phyloP scores from a whole-genome alignment of 164 flowering plant genomes.

The Aristolochia contorta region DNA sequence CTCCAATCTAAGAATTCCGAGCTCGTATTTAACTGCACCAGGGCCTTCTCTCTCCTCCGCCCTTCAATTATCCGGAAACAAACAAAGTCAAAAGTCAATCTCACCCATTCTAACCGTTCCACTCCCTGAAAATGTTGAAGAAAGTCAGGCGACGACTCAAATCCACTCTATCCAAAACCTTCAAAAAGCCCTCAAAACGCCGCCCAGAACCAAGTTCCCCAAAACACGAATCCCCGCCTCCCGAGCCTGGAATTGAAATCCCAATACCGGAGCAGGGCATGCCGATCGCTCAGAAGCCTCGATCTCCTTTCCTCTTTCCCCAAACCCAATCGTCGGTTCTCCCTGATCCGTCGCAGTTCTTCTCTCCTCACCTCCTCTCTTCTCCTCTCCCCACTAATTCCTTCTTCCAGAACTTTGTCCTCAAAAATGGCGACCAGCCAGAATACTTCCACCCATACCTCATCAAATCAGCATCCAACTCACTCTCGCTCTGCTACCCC shows the following conservation, averaged over 20 bases:
- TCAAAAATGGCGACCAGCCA: conserved; percentile 80
- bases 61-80: no score
- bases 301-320: conserved; percentile 49
- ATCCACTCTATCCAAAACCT: neutral
- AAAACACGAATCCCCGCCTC: conserved; percentile 11
- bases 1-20: no score
- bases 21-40: no score
- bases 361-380: conserved; percentile 62
- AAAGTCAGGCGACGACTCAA: neutral
- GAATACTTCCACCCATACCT: conserved; percentile 92
- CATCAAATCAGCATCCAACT: conserved; percentile 53
- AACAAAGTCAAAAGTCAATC: neutral
- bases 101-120: neutral
- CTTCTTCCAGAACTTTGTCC: conserved; percentile 84
- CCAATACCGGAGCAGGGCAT: neutral
- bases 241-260: no score
- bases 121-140: neutral
- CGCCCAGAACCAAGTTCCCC: conserved; percentile 1
- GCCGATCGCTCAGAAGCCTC: conserved; percentile 5
- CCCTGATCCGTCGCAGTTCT: conserved; percentile 77
- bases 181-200: conserved; percentile 2
- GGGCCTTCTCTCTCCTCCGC: no score
- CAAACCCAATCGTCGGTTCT: conserved; percentile 51
- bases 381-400: conserved; percentile 89
- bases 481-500: conserved; percentile 72